These are phyloP conservation scores for Backusella mclennaniae DNA, from an alignment of 192 early-diverging fungal genomes.

Conservation along the genomic window DNA sequence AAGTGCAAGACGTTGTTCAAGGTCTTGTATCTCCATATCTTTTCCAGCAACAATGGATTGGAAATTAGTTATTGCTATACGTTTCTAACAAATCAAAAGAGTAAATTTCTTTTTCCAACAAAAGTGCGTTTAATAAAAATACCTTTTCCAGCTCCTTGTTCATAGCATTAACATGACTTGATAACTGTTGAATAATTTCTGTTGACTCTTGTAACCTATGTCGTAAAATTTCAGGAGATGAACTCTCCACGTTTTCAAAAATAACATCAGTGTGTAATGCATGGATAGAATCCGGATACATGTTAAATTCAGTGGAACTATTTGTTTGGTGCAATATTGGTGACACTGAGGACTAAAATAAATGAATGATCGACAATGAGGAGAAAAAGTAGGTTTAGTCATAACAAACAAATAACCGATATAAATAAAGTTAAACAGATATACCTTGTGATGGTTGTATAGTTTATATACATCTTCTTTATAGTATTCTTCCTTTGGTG, in stretches of 20 bases:
- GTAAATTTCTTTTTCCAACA: neutral
- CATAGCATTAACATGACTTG: neutral
- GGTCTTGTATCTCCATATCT: slow-evolving; percentile 27
- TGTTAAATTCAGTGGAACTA: neutral
- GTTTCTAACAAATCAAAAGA: slow-evolving; percentile 3
- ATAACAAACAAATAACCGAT: neutral
- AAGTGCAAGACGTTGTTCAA: neutral
- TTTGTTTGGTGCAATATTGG: neutral
- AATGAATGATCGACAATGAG: neutral
- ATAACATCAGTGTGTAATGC: neutral
- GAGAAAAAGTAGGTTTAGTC: neutral
- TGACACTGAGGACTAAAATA: neutral
- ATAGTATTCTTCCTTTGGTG: slow-evolving; percentile 8
- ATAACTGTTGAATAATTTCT: neutral
- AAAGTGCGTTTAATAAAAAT: neutral
- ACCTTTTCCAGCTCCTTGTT: neutral
- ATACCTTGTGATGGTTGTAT: slow-evolving; percentile 4
- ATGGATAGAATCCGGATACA: neutral
- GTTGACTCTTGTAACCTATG: neutral
- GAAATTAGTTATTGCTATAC: slow-evolving; percentile 1
- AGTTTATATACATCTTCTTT: neutral
- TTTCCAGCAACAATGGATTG: slow-evolving; percentile 16
- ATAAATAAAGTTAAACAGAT: neutral
- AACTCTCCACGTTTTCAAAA: neutral
- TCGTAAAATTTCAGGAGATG: neutral